phyloP scores from a whole-genome alignment of 2,329 filamentous ascomycete species.

The Cladobotryum mycophilum region DNA sequence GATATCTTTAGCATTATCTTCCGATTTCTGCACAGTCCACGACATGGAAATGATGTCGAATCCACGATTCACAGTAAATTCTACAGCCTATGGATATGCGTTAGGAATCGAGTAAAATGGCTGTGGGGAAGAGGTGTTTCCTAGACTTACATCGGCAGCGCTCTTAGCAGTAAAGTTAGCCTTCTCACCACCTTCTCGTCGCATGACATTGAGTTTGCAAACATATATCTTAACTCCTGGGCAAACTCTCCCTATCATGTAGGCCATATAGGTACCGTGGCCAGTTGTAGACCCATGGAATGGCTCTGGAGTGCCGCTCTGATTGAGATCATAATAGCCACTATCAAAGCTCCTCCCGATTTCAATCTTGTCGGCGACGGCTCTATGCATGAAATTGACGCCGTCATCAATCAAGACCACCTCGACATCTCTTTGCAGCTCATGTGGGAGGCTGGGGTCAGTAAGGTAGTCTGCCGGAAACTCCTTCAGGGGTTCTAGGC shows the following conservation, averaged over 20 bases:
- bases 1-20: neutral
- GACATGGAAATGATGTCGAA: slow-evolving; percentile 3
- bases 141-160: neutral
- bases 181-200: neutral
- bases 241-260: neutral
- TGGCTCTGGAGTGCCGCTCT: neutral
- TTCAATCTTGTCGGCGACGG: neutral
- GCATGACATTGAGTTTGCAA: neutral
- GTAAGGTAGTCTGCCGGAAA: too few species aligned
- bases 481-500: too few species aligned
- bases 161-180: slow-evolving; percentile 1
- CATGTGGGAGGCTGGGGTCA: too few species aligned
- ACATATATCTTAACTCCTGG: neutral
- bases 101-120: neutral
- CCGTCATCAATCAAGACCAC: too few species aligned
- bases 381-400: too few species aligned
- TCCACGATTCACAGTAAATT: neutral
- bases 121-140: neutral
- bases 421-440: too few species aligned
- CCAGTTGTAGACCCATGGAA: neutral
- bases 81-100: neutral
- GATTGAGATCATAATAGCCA: neutral
- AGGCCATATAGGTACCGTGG: neutral
- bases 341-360: neutral
- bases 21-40: neutral